Percentiles rank a stretch among this genome's conserved stretches.
Evolutionary conservation across 2,329 filamentous ascomycete species (phyloP).

Genomic region (Seiridium cupressi): DNA sequence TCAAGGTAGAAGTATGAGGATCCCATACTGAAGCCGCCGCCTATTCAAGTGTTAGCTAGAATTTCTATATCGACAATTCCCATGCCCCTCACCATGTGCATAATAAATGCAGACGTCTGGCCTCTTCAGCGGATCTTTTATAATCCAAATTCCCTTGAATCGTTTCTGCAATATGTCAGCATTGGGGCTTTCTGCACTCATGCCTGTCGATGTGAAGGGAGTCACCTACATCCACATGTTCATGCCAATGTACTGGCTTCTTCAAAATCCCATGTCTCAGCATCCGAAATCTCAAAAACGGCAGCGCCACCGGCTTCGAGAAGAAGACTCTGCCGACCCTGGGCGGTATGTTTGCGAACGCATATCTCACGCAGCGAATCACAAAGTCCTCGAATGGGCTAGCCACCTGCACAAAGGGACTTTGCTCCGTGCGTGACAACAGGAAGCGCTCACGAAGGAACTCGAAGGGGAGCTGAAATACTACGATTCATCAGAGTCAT

Average conservation of each 20-base stretch:
- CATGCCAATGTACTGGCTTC: conserved; percentile 64
- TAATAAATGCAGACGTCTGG: conserved; percentile 83
- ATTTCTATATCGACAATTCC: not conserved
- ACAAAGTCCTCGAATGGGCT: conserved; percentile 75
- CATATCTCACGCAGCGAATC: conserved; percentile 74
- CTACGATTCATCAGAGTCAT: conserved; percentile 30
- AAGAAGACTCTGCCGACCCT: conserved; percentile 74
- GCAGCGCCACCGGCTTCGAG: conserved; percentile 68
- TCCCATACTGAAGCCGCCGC: conserved; percentile 82
- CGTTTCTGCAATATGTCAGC: conserved; percentile 31
- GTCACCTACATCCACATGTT: conserved; percentile 34
- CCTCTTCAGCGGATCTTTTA: conserved; percentile 53
- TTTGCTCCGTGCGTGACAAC: conserved; percentile 37
- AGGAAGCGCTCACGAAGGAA: conserved; percentile 60
- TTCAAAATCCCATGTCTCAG: conserved; percentile 66
- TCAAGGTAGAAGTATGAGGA: conserved; percentile 83
- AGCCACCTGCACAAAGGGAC: conserved; percentile 67
- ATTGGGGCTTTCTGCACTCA: not conserved
- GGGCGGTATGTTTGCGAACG: conserved; percentile 69
- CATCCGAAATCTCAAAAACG: conserved; percentile 75
- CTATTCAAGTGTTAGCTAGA: conserved; percentile 34
- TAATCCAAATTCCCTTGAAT: conserved; percentile 69
- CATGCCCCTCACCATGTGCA: conserved; percentile 60
- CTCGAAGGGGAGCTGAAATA: conserved; percentile 54
- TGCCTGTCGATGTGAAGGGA: not conserved